Evolutionary conservation across 345 rosid genomes (phyloP).

Genomic region (Pugionium cornutum): DNA sequence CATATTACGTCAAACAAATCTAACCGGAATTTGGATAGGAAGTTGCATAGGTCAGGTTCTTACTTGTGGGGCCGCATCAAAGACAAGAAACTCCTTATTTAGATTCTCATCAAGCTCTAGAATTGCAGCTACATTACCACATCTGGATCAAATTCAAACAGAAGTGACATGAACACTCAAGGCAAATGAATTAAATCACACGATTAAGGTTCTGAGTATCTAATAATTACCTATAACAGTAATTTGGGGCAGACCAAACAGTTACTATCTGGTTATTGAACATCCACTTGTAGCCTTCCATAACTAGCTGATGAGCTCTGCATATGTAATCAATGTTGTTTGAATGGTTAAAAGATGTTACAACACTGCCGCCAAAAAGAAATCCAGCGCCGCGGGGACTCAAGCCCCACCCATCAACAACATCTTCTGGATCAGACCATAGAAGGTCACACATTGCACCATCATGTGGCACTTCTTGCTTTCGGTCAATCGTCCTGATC

Average conservation of each 20-base stretch:
- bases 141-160: conserved; percentile 53
- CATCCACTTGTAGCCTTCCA: conserved; percentile 98
- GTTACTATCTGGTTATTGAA: conserved; percentile 83
- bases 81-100: conserved; percentile 64
- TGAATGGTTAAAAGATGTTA: conserved; percentile 70
- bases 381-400: conserved; percentile 96
- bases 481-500: conserved; percentile 85
- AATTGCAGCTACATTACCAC: conserved; percentile 91
- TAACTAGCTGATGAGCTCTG: conserved; percentile 92
- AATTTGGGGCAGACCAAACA: conserved; percentile 98
- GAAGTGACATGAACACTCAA: conserved; percentile 18
- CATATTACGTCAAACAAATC: not conserved
- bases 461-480: conserved; percentile 98
- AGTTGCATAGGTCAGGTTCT: not conserved
- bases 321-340: conserved; percentile 85
- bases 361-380: conserved; percentile 85
- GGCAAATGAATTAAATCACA: conserved; percentile 5
- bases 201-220: not conserved
- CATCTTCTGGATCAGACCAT: conserved; percentile 98
- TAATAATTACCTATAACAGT: conserved; percentile 72
- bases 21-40: not conserved
- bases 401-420: conserved; percentile 94
- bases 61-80: conserved; percentile 88
- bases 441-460: conserved; percentile 98
- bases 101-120: conserved; percentile 87